phyloP scores from a whole-genome alignment of 2,329 filamentous ascomycete species.

The Fusarium austroafricanum region DNA sequence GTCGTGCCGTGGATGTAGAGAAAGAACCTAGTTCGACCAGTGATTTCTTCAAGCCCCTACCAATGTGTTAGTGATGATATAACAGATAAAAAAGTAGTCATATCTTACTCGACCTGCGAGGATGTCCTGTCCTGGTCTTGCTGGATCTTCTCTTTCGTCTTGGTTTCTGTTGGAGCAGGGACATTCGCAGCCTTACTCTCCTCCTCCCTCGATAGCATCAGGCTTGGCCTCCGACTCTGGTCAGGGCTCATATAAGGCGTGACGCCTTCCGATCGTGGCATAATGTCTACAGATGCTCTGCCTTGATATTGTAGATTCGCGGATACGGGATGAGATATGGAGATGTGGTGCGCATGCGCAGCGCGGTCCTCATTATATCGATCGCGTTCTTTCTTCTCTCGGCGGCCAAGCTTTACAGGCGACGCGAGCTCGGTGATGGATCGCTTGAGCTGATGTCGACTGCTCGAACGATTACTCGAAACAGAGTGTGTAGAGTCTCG shows the following conservation, averaged over 20 bases:
- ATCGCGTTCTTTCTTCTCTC: conserved; percentile 46
- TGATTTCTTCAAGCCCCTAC: conserved; percentile 62
- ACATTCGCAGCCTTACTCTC: conserved; percentile 35
- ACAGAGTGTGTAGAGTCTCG: conserved; percentile 43
- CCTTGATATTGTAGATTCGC: conserved; percentile 47
- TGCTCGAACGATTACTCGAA: conserved; percentile 43
- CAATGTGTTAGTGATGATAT: conserved; percentile 38
- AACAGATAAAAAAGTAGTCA: background rate
- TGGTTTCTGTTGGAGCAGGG: conserved; percentile 34
- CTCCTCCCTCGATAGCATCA: conserved; percentile 51
- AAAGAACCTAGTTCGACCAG: conserved; percentile 67
- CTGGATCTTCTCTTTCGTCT: conserved; percentile 52
- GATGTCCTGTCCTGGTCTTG: conserved; percentile 53
- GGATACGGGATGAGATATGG: conserved; percentile 33
- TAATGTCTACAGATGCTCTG: conserved; percentile 59
- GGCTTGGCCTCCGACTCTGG: conserved; percentile 58
- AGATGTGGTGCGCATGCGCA: conserved; percentile 31
- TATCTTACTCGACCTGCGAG: conserved; percentile 49
- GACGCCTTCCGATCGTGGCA: conserved; percentile 58
- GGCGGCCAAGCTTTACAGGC: conserved; percentile 57
- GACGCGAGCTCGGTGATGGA: conserved; percentile 67
- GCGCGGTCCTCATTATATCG: conserved; percentile 48
- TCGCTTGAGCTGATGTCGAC: conserved; percentile 65
- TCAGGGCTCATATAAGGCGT: conserved; percentile 58
- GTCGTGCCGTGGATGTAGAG: conserved; percentile 71